phyloP scores from a whole-genome alignment of 352 stramenopile genomes.

The Sclerospora graminicola region DNA sequence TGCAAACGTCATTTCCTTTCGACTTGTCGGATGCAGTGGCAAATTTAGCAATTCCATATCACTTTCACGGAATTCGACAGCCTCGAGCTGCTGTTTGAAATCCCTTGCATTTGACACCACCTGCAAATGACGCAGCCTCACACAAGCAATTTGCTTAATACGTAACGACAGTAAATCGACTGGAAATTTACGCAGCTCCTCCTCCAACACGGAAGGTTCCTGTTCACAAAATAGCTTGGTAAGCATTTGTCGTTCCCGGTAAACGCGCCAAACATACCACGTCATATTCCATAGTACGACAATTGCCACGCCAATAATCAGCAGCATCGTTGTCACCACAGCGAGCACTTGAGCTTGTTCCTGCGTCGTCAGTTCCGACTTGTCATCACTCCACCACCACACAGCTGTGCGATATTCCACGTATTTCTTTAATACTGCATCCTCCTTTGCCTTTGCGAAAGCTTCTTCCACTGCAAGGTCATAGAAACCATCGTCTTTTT shows the following conservation, averaged over 20 bases:
- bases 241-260: constrained; percentile 33
- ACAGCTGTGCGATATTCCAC: constrained; percentile 20
- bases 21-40: constrained; percentile 18
- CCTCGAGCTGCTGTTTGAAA: constrained; percentile 24
- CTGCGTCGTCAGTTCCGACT: constrained; percentile 40
- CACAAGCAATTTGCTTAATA: constrained; percentile 37
- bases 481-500: neutral
- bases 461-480: constrained; percentile 6
- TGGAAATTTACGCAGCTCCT: constrained; percentile 23
- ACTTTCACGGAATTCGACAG: constrained; percentile 30
- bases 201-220: constrained; percentile 16
- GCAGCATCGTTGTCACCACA: constrained; percentile 33
- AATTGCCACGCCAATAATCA: constrained; percentile 26
- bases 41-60: constrained; percentile 31
- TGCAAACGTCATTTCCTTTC: constrained; percentile 49
- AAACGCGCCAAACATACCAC: constrained; percentile 31
- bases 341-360: constrained; percentile 53
- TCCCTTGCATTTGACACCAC: constrained; percentile 23
- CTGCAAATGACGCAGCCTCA: constrained; percentile 38
- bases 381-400: constrained; percentile 38
- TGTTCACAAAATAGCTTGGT: constrained; percentile 27
- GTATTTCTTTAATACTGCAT: constrained; percentile 10
- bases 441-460: constrained; percentile 4
- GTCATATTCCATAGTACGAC: constrained; percentile 28
- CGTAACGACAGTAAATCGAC: constrained; percentile 24